Evolutionary conservation across 108 stramenopile genomes (phyloP), one percentile per base, ranked within the genome.

Genomic region (Cylindrotheca fusiformis): DNA sequence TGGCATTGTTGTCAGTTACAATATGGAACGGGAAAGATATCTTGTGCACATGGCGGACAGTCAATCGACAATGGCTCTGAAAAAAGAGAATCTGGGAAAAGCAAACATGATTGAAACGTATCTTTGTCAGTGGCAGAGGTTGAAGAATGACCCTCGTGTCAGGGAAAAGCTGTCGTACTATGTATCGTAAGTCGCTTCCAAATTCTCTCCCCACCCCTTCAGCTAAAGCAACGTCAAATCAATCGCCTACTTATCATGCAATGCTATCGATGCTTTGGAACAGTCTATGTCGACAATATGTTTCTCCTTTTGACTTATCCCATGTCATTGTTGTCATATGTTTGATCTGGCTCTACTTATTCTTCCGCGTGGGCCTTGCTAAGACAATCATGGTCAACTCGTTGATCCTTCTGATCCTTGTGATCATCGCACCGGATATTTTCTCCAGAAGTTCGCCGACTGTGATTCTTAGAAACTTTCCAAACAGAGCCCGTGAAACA

Each of bases 61-160:
- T 31, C 80, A 81, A 48, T 53, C 69, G 21, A 68, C 72, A 29
- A 69, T 78, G 67, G 75, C 72, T 4, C 33, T 84, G 29, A 85
- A 81, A 65, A 61, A 71, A 20, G 75, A 72, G 21, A 78, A 85
- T 46, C 44, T 85, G 12, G 4, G 25, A 4, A 64, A 74, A 46
- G 84, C 78, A 10, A 67, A 22, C 18, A 58, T 26, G 28, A 51
- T 81, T 28, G 84, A 85, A 52, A 71, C 74, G 32, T 63, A 67
- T 41, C 51, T 36, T n/a, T 74, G 66, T 6, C 71, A 79, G 2
- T 72, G 32, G 20, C 58, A 76, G 51, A 66, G 69, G 29, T 23
- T 81, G 14, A 33, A 29, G 29, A 79, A 76, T 52, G 72, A 80
- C 71, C 76, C 80, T 3, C 19, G 56, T 0, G 41, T 80, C 5